A percentile compares a stretch with the other conserved stretches of the same genome.
Evolutionary conservation across 176 grass and related monocot species (phyloP).

Genomic region (Oryza nivara): DNA sequence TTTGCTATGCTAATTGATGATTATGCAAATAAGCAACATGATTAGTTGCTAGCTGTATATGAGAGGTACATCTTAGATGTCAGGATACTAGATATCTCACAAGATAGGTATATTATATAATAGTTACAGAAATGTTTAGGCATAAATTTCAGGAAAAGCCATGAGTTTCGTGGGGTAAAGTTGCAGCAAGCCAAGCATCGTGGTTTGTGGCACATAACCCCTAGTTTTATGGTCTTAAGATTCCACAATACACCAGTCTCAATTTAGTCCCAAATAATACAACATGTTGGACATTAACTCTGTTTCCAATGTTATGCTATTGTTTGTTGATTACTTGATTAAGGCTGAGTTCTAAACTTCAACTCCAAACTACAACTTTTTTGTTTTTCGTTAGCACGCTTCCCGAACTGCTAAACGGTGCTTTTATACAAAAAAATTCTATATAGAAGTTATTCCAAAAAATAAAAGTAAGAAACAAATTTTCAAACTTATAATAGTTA

Average conservation of each 20-base stretch:
- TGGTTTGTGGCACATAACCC: background rate
- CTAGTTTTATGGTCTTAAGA: background rate
- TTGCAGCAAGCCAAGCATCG: background rate
- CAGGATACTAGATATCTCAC: background rate
- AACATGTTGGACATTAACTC: background rate
- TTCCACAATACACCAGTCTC: background rate
- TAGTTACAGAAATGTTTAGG: background rate
- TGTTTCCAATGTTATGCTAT: no score
- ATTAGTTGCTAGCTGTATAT: background rate
- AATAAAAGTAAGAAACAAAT: no score
- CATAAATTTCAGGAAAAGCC: no score
- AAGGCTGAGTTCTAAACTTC: no score
- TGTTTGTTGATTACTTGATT: background rate
- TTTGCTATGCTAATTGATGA: background rate
- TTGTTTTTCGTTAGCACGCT: no score
- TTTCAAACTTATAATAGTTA: no score
- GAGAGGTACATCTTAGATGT: background rate
- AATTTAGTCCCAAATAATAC: background rate
- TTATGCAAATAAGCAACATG: slow-evolving; percentile 11
- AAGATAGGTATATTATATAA: slow-evolving; percentile 7
- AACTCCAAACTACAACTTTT: no score
- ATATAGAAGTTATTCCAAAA: no score
- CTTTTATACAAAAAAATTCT: no score
- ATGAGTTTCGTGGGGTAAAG: background rate
- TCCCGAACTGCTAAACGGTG: no score